Conservation (phyloP, 805 yeast species). For the Teunomyces kruisii region DNA sequence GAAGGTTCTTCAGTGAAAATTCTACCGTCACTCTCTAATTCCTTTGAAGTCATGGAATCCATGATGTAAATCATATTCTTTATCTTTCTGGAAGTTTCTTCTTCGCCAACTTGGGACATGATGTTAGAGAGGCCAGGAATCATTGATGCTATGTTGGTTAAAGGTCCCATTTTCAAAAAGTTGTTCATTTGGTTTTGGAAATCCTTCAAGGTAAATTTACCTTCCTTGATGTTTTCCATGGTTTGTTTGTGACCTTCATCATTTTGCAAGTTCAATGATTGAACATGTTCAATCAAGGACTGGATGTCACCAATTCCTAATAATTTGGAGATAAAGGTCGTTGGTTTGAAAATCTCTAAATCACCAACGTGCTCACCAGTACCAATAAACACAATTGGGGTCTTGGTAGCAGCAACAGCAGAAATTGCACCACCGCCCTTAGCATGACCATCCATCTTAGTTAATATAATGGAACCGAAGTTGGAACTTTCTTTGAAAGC, state of each 20-base stretch:
- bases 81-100: constrained; percentile 80
- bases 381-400: constrained; percentile 95
- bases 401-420: constrained; percentile 95
- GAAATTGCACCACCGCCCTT: constrained; percentile 99
- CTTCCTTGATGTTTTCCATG: constrained; percentile 90
- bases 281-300: constrained; percentile 91
- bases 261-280: constrained; percentile 67
- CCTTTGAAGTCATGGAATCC: constrained; percentile 95
- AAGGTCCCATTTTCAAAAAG: constrained; percentile 94
- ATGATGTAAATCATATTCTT: constrained; percentile 86
- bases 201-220: constrained; percentile 88
- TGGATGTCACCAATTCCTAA: constrained; percentile 95
- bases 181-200: constrained; percentile 94
- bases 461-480: constrained; percentile 91
- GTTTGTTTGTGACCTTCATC: constrained; percentile 80
- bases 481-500: constrained; percentile 93
- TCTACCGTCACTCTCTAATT: constrained; percentile 86
- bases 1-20: constrained; percentile 78
- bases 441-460: constrained; percentile 98
- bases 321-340: constrained; percentile 84
- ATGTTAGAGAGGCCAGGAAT: constrained; percentile 86
- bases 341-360: constrained; percentile 87
- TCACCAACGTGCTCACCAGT: constrained; percentile 97
- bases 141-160: constrained; percentile 92
- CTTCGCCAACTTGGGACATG: constrained; percentile 87